These are phyloP conservation scores for Gossypium raimondii DNA, from an alignment of 345 rosid species.

Conservation along the genomic window DNA sequence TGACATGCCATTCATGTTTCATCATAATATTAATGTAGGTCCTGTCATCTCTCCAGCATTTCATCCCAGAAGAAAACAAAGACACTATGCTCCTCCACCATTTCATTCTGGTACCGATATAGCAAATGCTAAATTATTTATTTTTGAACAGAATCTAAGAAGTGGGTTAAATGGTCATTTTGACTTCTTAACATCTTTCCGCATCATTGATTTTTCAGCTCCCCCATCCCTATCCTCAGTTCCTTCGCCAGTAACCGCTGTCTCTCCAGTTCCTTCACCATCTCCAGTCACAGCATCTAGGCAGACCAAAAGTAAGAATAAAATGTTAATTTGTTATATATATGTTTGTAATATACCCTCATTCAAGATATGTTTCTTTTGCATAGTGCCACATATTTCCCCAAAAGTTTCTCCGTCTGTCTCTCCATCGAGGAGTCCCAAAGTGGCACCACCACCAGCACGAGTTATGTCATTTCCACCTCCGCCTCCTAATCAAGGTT, in stretches of 20 bases:
- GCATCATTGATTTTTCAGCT: constrained; percentile 30
- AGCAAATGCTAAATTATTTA: neutral
- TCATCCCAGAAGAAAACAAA: constrained; percentile 28
- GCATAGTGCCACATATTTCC: constrained; percentile 36
- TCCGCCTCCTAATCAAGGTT: constrained; percentile 96
- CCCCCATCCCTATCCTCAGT: constrained; percentile 31
- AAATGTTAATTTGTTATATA: neutral
- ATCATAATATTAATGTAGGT: constrained; percentile 36
- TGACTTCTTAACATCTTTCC: constrained; percentile 20
- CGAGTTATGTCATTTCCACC: constrained; percentile 66
- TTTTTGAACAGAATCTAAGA: constrained; percentile 1
- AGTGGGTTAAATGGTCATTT: constrained; percentile 9
- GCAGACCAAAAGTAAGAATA: constrained; percentile 40
- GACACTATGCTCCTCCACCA: constrained; percentile 48
- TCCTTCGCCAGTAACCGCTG: constrained; percentile 32
- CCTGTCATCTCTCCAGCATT: constrained; percentile 35
- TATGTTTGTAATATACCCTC: neutral
- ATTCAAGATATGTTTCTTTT: constrained; percentile 34
- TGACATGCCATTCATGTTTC: constrained; percentile 11
- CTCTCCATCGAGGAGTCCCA: constrained; percentile 49
- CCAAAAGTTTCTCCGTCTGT: constrained; percentile 41
- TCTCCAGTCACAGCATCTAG: constrained; percentile 39
- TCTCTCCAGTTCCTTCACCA: constrained; percentile 53
- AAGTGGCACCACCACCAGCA: constrained; percentile 50
- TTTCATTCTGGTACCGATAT: constrained; percentile 39